A percentile compares a stretch with the other conserved stretches of the same genome.
These are phyloP conservation scores for Gnetum montanum DNA, from an alignment of 75 land plant species.

Conservation along the genomic window DNA sequence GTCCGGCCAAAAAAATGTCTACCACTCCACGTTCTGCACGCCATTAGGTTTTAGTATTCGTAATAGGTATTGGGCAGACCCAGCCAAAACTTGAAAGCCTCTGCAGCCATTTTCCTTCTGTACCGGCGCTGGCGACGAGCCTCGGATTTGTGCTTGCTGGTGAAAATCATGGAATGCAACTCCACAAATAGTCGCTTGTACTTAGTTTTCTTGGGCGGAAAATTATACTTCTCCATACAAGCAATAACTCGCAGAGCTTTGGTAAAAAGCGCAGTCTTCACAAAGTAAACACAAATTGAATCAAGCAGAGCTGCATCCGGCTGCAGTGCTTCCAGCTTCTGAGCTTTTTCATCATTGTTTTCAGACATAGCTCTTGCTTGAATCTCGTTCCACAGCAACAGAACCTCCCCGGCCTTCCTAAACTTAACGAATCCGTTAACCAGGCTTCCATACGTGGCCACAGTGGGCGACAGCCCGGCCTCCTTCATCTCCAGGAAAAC, in stretches of 20 bases:
- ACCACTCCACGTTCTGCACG: no score
- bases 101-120: conserved; percentile 72
- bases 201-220: conserved; percentile 75
- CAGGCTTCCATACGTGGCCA: conserved; percentile 72
- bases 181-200: conserved; percentile 83
- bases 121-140: conserved; percentile 56
- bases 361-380: conserved; percentile 45
- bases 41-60: no score
- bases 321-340: conserved; percentile 26
- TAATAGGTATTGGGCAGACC: conserved; percentile 92
- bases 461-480: conserved; percentile 53
- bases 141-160: conserved; percentile 84
- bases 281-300: conserved; percentile 72
- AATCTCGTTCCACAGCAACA: conserved; percentile 89
- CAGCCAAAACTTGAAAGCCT: conserved; percentile 97
- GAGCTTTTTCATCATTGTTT: conserved; percentile 6
- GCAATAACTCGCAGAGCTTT: conserved; percentile 88
- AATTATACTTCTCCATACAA: conserved; percentile 89
- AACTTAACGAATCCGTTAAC: conserved; percentile 65
- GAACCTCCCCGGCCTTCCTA: conserved; percentile 72
- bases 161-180: conserved; percentile 86
- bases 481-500: conserved; percentile 64
- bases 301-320: conserved; percentile 81
- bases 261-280: conserved; percentile 76
- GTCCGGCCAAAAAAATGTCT: no score